Percentiles rank a stretch among this genome's conserved stretches.
These are phyloP conservation scores for Pleurotus pulmonarius DNA, from an alignment of 768 basidiomycete genomes.

Conservation along the genomic window DNA sequence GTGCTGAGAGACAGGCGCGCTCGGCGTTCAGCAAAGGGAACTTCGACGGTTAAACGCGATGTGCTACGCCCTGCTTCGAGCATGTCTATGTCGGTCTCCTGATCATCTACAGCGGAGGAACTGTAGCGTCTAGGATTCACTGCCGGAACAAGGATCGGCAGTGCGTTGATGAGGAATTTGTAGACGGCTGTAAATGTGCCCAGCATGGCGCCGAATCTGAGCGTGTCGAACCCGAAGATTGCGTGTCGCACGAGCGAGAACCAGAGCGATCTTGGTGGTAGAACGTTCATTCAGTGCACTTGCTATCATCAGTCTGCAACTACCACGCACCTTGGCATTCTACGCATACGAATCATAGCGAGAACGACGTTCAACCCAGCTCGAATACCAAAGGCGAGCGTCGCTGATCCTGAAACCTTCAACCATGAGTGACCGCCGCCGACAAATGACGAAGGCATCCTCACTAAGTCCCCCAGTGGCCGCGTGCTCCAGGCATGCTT, in stretches of 20 bases:
- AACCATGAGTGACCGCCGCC: neutral
- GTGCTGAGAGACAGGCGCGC: conserved; percentile 60
- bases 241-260: conserved; percentile 72
- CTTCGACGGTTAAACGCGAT: conserved; percentile 10
- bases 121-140: conserved; percentile 22
- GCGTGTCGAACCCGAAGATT: conserved; percentile 77
- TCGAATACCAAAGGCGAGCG: conserved; percentile 77
- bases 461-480: conserved; percentile 65
- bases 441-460: conserved; percentile 18
- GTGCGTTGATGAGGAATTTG: conserved; percentile 72
- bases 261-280: conserved; percentile 48
- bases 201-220: conserved; percentile 86
- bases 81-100: conserved; percentile 25
- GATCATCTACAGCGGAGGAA: conserved; percentile 22
- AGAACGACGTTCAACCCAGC: conserved; percentile 81
- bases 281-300: neutral
- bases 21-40: conserved; percentile 30
- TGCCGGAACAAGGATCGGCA: conserved; percentile 64
- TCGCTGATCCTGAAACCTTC: conserved; percentile 35
- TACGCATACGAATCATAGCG: conserved; percentile 68
- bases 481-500: conserved; percentile 71
- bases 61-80: conserved; percentile 16
- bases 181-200: conserved; percentile 77
- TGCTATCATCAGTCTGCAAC: neutral
- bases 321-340: conserved; percentile 54